Evolutionary conservation across 306 rosid genomes (phyloP).

Genomic region (Castanopsis chinensis): DNA sequence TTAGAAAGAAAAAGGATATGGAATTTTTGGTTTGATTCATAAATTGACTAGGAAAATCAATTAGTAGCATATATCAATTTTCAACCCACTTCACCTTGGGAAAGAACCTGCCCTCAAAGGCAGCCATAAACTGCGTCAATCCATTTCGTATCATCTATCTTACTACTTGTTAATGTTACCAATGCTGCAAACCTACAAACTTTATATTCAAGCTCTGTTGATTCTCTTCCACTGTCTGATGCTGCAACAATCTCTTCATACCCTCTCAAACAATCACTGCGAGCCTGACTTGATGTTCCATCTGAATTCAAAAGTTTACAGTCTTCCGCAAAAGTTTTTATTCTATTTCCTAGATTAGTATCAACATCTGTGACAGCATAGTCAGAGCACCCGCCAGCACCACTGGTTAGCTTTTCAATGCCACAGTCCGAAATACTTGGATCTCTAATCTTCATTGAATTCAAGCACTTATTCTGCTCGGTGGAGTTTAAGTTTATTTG

Average conservation of each 20-base stretch:
- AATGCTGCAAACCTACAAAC: slow-evolving; percentile 55
- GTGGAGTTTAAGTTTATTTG: slow-evolving; percentile 43
- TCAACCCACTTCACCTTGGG: slow-evolving; percentile 29
- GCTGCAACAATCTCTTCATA: slow-evolving; percentile 42
- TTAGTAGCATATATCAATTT: not conserved
- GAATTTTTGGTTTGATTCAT: not conserved
- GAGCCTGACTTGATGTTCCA: slow-evolving; percentile 24
- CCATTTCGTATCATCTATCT: slow-evolving; percentile 35
- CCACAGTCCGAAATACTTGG: slow-evolving; percentile 36
- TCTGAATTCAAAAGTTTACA: slow-evolving; percentile 30
- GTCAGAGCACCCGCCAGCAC: slow-evolving; percentile 55
- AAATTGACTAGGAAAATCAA: not conserved
- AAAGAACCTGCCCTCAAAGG: slow-evolving; percentile 38
- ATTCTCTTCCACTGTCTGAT: slow-evolving; percentile 1
- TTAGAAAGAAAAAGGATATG: not conserved
- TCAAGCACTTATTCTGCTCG: slow-evolving; percentile 40
- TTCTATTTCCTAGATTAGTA: slow-evolving; percentile 29
- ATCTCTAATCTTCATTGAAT: slow-evolving; percentile 16
- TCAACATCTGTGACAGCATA: slow-evolving; percentile 39
- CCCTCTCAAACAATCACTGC: slow-evolving; percentile 40
- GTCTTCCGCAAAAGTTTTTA: slow-evolving; percentile 39
- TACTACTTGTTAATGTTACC: slow-evolving; percentile 41
- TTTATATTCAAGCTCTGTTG: slow-evolving; percentile 20
- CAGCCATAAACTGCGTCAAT: slow-evolving; percentile 32
- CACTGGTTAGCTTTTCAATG: slow-evolving; percentile 49